Percentiles rank a stretch among this genome's conserved stretches.
phyloP scores from a whole-genome alignment of 192 early-diverging fungal genomes.

The Podila verticillata region DNA sequence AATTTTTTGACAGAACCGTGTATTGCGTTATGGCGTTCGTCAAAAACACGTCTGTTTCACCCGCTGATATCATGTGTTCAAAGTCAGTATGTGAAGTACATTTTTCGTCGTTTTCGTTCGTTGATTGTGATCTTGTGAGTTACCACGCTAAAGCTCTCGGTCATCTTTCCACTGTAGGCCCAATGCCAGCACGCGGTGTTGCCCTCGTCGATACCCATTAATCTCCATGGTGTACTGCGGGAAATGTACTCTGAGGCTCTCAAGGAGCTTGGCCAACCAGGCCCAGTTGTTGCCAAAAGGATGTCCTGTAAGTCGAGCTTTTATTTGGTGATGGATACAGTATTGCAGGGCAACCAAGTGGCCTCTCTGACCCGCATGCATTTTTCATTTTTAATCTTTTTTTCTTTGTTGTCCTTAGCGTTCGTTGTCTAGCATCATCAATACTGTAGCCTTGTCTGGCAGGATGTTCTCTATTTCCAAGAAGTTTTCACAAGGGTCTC shows the following conservation, averaged over 20 bases:
- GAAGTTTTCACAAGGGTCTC: constrained; percentile 18
- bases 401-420: constrained; percentile 9
- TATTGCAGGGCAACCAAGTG: not conserved
- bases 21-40: too few relatives aligned
- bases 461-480: constrained; percentile 18
- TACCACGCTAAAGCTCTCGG: too few relatives aligned
- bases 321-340: constrained; percentile 1
- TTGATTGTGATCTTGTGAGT: too few relatives aligned
- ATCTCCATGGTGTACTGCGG: constrained; percentile 7
- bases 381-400: not conserved
- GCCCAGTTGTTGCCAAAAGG: constrained; percentile 18
- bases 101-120: too few relatives aligned
- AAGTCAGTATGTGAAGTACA: too few relatives aligned
- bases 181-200: too few relatives aligned
- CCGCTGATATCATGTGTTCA: too few relatives aligned
- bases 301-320: constrained; percentile 18
- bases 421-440: constrained; percentile 19
- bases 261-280: constrained; percentile 11
- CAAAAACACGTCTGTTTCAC: too few relatives aligned
- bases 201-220: too few relatives aligned
- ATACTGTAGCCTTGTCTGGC: constrained; percentile 7
- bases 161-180: too few relatives aligned
- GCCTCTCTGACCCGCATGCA: constrained; percentile 2
- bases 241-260: constrained; percentile 10
- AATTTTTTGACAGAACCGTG: too few relatives aligned